Evolutionary conservation across 441 rosid genomes (phyloP).

Genomic region (Corymbia calophylla): DNA sequence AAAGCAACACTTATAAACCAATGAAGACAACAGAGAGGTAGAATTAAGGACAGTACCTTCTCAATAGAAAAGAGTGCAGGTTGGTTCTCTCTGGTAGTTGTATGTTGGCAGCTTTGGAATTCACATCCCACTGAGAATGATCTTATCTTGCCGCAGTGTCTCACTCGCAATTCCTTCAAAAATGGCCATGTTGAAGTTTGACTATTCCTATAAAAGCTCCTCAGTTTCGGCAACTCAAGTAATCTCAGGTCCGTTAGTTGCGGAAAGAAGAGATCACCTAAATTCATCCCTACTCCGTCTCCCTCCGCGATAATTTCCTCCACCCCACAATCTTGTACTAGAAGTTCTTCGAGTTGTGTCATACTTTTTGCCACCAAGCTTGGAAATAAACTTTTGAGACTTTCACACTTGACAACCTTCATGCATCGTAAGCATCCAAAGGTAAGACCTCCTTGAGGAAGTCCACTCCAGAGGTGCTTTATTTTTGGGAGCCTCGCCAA

Average conservation of each 20-base stretch:
- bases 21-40: background rate
- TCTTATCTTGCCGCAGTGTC: background rate
- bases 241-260: rapidly evolving
- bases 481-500: background rate
- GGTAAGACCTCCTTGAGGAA: background rate
- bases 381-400: background rate
- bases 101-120: background rate
- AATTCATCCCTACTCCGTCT: background rate
- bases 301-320: background rate
- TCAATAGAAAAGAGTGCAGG: background rate
- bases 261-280: background rate
- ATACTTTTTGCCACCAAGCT: background rate
- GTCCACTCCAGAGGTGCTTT: background rate
- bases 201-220: background rate
- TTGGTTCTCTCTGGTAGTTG: rapidly evolving
- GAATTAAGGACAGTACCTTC: background rate
- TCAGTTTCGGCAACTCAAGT: background rate
- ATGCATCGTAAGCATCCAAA: background rate
- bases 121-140: background rate
- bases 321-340: background rate
- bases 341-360: rapidly evolving
- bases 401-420: rapidly evolving
- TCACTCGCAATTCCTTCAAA: background rate
- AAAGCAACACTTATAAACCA: background rate
- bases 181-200: background rate